Percentiles rank a stretch among this genome's conserved stretches.
Evolutionary conservation across 176 grass and related monocot species (phyloP).

Genomic region (Tillandsia fasciculata): DNA sequence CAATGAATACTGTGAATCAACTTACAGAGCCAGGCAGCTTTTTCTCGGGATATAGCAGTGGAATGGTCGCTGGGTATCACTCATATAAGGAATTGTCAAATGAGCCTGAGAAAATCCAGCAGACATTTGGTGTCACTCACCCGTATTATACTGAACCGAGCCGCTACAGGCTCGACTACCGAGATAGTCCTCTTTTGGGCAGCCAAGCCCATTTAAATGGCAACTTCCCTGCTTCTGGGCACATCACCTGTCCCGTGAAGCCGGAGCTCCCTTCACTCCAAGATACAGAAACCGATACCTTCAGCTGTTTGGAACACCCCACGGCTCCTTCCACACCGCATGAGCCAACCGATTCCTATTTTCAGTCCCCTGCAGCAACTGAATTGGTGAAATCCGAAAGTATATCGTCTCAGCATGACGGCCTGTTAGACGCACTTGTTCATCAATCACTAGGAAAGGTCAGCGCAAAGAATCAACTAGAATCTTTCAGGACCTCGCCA

Average conservation of each 20-base stretch:
- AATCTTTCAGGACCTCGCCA: conserved; percentile 3
- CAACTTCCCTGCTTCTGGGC: conserved; percentile 47
- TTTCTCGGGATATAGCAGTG: background rate
- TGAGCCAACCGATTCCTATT: conserved; percentile 11
- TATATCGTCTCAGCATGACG: conserved; percentile 12
- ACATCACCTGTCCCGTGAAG: conserved; percentile 20
- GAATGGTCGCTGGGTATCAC: background rate
- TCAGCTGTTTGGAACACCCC: background rate
- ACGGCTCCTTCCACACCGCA: background rate
- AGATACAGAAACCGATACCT: conserved; percentile 21
- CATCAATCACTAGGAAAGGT: conserved; percentile 15
- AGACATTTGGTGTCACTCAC: conserved; percentile 1
- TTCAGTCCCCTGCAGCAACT: conserved; percentile 16
- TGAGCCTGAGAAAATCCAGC: conserved; percentile 14
- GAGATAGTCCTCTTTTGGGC: conserved; percentile 21
- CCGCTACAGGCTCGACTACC: background rate
- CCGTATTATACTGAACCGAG: conserved; percentile 7
- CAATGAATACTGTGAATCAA: conserved; percentile 8
- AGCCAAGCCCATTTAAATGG: conserved; percentile 22
- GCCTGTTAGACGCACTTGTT: conserved; percentile 20
- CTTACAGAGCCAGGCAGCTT: conserved; percentile 10
- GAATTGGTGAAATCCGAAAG: conserved; percentile 9
- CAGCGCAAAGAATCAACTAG: conserved; percentile 12
- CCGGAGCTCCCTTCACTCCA: conserved; percentile 75
- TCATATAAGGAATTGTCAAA: conserved; percentile 3